Conservation (phyloP, 73 alveolate genomes). For the Blepharisma japonicum region DNA sequence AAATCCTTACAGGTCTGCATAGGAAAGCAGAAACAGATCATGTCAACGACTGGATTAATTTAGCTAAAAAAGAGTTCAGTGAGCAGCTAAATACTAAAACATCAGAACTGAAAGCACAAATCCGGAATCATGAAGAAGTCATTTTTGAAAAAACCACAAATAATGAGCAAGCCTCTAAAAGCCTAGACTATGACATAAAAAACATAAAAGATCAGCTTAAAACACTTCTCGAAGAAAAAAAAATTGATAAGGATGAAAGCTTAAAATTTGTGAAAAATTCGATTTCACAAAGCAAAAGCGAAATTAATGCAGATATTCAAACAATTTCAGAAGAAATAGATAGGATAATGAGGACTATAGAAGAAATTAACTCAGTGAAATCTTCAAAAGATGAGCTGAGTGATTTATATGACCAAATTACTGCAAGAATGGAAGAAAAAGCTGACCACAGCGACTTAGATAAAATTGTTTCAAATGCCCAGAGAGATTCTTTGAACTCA, state of each 20-base stretch:
- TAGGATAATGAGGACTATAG: neutral
- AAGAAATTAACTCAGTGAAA: neutral
- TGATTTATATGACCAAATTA: neutral
- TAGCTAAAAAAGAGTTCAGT: neutral
- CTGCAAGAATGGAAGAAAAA: neutral
- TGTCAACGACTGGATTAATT: neutral
- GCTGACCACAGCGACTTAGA: slow-evolving; percentile 19
- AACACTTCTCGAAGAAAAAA: neutral
- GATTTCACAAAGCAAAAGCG: too few species aligned
- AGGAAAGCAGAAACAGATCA: slow-evolving; percentile 13
- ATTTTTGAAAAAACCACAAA: neutral
- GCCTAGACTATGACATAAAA: neutral
- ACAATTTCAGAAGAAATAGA: neutral
- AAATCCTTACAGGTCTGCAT: neutral
- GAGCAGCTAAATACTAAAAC: neutral
- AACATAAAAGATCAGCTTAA: neutral
- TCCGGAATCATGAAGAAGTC: neutral
- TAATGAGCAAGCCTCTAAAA: neutral
- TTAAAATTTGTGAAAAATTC: neutral
- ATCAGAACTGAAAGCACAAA: neutral
- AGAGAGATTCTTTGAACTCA: neutral
- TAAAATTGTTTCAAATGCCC: neutral
- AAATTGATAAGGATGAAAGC: neutral
- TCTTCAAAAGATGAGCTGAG: neutral
- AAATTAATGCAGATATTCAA: neutral